Evolutionary conservation across 225 moss, liverwort and hornwort genomes (phyloP).

Genomic region (Straminergon stramineum): DNA sequence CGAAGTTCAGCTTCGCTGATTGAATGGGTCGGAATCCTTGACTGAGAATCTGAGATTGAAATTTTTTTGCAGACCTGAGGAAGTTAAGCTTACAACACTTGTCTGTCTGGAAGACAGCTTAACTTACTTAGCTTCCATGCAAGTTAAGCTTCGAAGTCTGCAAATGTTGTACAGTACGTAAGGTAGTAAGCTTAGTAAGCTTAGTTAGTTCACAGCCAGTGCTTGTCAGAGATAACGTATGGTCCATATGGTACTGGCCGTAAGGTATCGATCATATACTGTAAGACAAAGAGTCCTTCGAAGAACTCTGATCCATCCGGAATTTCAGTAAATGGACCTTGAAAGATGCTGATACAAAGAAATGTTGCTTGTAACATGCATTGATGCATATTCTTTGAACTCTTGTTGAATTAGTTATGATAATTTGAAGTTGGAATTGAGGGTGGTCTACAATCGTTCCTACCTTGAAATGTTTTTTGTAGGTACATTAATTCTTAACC

Average conservation of each 20-base stretch:
- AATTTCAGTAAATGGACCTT: background rate
- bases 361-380: background rate
- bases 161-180: background rate
- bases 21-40: background rate
- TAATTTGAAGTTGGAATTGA: background rate
- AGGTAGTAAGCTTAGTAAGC: no score
- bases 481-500: background rate
- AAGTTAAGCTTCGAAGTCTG: background rate
- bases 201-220: background rate
- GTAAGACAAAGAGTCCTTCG: background rate
- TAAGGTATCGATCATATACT: background rate
- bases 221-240: background rate
- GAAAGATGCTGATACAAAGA: background rate
- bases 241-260: background rate
- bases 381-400: background rate
- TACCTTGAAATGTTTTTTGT: background rate
- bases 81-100: background rate
- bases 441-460: fast-evolving
- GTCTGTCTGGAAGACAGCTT: background rate
- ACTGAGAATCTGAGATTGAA: background rate
- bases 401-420: background rate
- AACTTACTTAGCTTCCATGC: background rate
- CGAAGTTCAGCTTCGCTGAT: no score
- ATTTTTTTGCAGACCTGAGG: background rate
- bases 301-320: background rate